Evolutionary conservation across 2,329 filamentous ascomycete species (phyloP).

Genomic region (Penicillium italicum): DNA sequence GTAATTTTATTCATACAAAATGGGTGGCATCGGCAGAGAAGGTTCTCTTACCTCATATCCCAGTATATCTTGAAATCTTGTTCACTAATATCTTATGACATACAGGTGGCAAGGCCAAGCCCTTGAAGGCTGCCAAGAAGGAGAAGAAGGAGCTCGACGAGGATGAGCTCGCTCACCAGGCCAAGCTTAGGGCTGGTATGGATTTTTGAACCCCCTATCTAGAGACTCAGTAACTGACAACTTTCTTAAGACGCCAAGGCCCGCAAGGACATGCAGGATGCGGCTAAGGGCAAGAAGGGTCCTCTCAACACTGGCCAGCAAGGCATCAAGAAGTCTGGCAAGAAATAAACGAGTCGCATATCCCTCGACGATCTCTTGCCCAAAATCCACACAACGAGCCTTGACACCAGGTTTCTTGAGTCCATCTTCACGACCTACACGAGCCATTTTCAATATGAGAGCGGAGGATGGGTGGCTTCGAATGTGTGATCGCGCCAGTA

Average conservation of each 20-base stretch:
- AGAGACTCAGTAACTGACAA: neutral
- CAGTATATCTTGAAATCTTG: neutral
- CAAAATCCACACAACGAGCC: neutral
- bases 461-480: slow-evolving; percentile 6
- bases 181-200: slow-evolving; percentile 81
- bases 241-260: slow-evolving; percentile 67
- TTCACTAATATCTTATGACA: slow-evolving; percentile 16
- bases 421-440: slow-evolving; percentile 21
- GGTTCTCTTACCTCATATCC: slow-evolving; percentile 43
- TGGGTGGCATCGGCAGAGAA: slow-evolving; percentile 67
- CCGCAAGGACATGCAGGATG: slow-evolving; percentile 76
- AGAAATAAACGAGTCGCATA: slow-evolving; percentile 65
- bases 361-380: neutral
- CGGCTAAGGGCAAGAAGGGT: slow-evolving; percentile 75
- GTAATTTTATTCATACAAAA: slow-evolving; percentile 31
- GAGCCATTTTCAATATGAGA: slow-evolving; percentile 22
- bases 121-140: slow-evolving; percentile 87
- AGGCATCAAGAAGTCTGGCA: slow-evolving; percentile 97
- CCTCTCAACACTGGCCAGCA: slow-evolving; percentile 78
- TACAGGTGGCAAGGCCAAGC: slow-evolving; percentile 76
- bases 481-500: slow-evolving; percentile 3
- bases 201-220: slow-evolving; percentile 8
- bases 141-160: slow-evolving; percentile 77
- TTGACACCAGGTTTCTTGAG: neutral
- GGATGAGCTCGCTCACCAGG: slow-evolving; percentile 75